Percentiles rank a stretch among this genome's conserved stretches.
Conservation (phyloP, 2,329 filamentous ascomycete genomes). For the Xylaria sp. region DNA sequence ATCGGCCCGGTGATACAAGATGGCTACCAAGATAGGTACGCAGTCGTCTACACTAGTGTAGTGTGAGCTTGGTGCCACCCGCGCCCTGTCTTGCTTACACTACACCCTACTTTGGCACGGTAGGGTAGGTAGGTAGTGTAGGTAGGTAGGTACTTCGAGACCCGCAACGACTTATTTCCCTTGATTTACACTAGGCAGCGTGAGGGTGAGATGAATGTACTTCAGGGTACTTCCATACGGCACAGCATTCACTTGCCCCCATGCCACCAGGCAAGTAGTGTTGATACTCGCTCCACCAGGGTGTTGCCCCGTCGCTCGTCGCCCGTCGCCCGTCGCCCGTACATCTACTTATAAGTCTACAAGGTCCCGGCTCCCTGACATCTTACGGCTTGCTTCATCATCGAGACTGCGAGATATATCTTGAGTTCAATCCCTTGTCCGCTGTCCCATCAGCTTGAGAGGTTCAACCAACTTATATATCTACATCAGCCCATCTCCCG, state of each 20-base stretch:
- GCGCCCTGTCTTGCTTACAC: slow-evolving; percentile 15
- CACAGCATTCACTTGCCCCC: slow-evolving; percentile 24
- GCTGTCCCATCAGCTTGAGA: slow-evolving; percentile 24
- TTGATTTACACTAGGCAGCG: slow-evolving; percentile 16
- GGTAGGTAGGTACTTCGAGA: neutral
- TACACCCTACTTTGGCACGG: slow-evolving; percentile 1
- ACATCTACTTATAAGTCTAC: slow-evolving; percentile 28
- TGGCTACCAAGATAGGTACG: slow-evolving; percentile 14
- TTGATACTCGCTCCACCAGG: slow-evolving; percentile 20
- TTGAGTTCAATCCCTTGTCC: slow-evolving; percentile 24
- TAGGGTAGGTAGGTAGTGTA: neutral
- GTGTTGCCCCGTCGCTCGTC: slow-evolving; percentile 18
- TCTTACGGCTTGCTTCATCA: slow-evolving; percentile 21
- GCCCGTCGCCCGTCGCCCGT: slow-evolving; percentile 13
- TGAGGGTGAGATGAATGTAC: slow-evolving; percentile 13
- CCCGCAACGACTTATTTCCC: slow-evolving; percentile 9
- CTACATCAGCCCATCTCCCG: slow-evolving; percentile 16
- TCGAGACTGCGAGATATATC: slow-evolving; percentile 30
- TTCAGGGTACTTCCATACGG: slow-evolving; percentile 19
- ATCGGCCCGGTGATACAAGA: slow-evolving; percentile 2
- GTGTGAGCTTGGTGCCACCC: slow-evolving; percentile 15
- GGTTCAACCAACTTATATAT: slow-evolving; percentile 14
- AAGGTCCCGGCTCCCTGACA: slow-evolving; percentile 21
- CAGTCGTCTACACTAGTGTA: slow-evolving; percentile 2
- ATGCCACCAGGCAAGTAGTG: slow-evolving; percentile 15